Base-by-base conservation (phyloP, 345 rosid genomes). In the Nasturtium officinale region DNA sequence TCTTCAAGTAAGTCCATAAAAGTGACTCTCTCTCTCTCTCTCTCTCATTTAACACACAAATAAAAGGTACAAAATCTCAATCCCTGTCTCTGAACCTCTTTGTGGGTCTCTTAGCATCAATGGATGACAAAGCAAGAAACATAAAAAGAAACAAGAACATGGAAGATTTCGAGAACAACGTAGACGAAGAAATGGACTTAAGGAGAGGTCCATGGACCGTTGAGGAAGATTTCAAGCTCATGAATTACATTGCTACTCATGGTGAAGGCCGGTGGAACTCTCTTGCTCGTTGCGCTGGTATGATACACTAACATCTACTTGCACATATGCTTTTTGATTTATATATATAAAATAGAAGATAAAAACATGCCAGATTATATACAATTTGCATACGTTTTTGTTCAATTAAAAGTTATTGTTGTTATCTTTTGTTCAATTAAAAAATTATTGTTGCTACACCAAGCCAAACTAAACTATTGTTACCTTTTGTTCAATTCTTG, bases 221-320 rank as follows among this genome's bases (percentile, higher is more conserved):
- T 30, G 92, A 91, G 67, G 97, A 91, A 81, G 96, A 91, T 76
- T 76, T 82, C 26, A 84, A 86, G 65, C 92, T 91, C 75, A 77
- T 87, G 59, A 82, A 87, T 82, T 86, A 86, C 85, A 86, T 89
- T 81, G 77, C 86, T 55, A 60, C 71, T 26, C 91, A 91, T 11
- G 92, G 92, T n/a, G 96, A 87, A 62, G 97, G 97, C 25, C 84
- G 96, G 62, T 91, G 97, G 97, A 91, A 91, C 72, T 80, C 86
- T 43, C 89, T 89, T 6, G 83, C 97, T 9, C 83, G 85, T 61
- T 77, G 77, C 48, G 92, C 97, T 18, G 97, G 97, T 90, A 83
- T 40, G 20, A 30, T 43, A 59, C 17, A 40, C 61, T 61, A 38
- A 46, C 35, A 38, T 61, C 23, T 52, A 26, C 42, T 50, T 61